Percentiles rank a stretch among this genome's conserved stretches.
Evolutionary conservation across 179 eudicot species (phyloP).

Genomic region (Patellifolia procumbens): DNA sequence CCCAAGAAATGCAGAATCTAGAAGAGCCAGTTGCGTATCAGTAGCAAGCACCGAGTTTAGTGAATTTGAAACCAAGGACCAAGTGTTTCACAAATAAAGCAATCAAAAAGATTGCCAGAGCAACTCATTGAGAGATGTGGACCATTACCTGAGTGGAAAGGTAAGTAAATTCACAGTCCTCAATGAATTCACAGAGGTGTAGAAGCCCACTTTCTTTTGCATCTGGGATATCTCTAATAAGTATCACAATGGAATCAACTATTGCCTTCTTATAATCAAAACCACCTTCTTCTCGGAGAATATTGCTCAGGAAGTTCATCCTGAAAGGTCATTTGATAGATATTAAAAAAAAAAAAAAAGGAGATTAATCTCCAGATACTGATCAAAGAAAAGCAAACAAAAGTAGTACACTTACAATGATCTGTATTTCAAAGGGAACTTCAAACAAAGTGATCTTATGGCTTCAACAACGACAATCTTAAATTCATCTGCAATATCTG

Average conservation of each 20-base stretch:
- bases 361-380: neutral
- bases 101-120: neutral
- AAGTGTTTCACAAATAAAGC: neutral
- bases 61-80: too few species aligned
- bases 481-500: slow-evolving; percentile 98
- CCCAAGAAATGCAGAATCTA: slow-evolving; percentile 98
- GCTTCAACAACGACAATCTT: slow-evolving; percentile 99
- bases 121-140: neutral
- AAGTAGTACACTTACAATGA: slow-evolving; percentile 63
- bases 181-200: slow-evolving; percentile 97
- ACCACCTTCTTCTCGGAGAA: slow-evolving; percentile 98
- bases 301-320: slow-evolving; percentile 97
- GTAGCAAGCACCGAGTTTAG: slow-evolving; percentile 11
- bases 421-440: slow-evolving; percentile 95
- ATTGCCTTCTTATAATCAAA: slow-evolving; percentile 98
- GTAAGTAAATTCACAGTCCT: slow-evolving; percentile 98
- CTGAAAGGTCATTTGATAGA: slow-evolving; percentile 42
- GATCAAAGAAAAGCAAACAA: neutral
- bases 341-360: too few species aligned
- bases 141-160: slow-evolving; percentile 79
- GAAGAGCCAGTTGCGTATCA: slow-evolving; percentile 13
- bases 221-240: slow-evolving; percentile 95
- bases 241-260: slow-evolving; percentile 92
- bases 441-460: slow-evolving; percentile 87
- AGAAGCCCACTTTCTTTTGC: slow-evolving; percentile 97